Evolutionary conservation across 2,329 filamentous ascomycete genomes (phyloP).

Genomic region (Claviceps humidiphila): DNA sequence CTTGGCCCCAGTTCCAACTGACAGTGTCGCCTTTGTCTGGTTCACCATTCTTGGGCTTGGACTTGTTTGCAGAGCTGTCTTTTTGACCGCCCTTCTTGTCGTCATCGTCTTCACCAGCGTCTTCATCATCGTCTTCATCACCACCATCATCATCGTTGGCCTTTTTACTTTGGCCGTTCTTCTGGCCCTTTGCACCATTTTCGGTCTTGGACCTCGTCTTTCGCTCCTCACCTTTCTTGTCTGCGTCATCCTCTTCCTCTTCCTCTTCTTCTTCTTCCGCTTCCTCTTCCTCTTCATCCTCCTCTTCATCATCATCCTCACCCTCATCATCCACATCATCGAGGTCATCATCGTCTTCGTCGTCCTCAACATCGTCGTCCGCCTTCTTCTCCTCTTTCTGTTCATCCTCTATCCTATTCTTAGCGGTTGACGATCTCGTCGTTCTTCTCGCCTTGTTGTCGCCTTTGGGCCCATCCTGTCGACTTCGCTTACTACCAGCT

Average conservation of each 20-base stretch:
- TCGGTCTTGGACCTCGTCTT: not conserved
- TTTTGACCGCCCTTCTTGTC: not conserved
- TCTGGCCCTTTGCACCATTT: not conserved
- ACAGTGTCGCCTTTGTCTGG: constrained; percentile 28
- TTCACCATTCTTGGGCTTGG: constrained; percentile 11
- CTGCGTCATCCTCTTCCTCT: not conserved
- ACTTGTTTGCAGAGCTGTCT: constrained; percentile 2
- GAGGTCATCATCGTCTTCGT: constrained; percentile 2
- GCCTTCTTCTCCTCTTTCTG: constrained; percentile 3
- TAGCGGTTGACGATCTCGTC: constrained; percentile 3
- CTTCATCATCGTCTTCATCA: not conserved
- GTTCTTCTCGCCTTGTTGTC: constrained; percentile 21
- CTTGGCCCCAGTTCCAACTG: constrained; percentile 33
- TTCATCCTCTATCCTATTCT: constrained; percentile 1
- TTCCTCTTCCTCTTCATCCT: constrained; percentile 1
- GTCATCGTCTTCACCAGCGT: not conserved
- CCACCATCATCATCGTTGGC: not conserved
- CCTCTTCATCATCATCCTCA: constrained; percentile 1
- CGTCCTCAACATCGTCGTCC: constrained; percentile 1
- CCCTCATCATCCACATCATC: constrained; percentile 2
- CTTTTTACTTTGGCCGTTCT: not conserved
- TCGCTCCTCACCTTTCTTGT: not conserved
- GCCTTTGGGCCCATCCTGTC: constrained; percentile 10
- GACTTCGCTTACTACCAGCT: constrained; percentile 17
- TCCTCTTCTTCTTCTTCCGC: not conserved